phyloP scores from a whole-genome alignment of 108 stramenopile species.

The Schizochytrium sp. region DNA sequence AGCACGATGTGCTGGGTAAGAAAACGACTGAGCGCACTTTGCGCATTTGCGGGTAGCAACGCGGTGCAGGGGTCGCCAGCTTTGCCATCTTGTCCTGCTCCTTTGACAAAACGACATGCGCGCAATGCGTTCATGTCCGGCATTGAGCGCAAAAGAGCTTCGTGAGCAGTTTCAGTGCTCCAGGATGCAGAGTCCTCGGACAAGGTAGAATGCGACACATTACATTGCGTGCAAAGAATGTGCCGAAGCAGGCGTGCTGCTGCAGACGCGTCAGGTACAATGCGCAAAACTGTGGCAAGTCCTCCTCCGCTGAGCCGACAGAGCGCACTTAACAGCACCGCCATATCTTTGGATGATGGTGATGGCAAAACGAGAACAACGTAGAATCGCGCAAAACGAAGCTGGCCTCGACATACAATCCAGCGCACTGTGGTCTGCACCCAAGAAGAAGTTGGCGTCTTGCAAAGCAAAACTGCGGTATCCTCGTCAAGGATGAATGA shows the following conservation, averaged over 20 bases:
- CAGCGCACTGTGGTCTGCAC: not conserved
- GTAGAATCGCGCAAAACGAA: not conserved
- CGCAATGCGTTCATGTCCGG: not conserved
- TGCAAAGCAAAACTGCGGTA: not conserved
- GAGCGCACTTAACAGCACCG: not conserved
- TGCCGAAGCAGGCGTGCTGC: not conserved
- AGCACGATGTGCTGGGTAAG: too few species aligned
- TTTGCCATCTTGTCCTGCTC: not conserved
- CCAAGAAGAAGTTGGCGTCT: not conserved
- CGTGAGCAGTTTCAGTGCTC: not conserved
- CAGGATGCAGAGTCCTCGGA: too few species aligned
- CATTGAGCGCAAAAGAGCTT: not conserved
- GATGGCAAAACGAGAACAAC: not conserved
- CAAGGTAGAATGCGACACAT: not conserved
- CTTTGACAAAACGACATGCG: not conserved
- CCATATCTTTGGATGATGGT: not conserved
- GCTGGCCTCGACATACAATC: not conserved
- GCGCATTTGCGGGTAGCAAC: too few species aligned
- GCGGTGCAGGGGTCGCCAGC: too few species aligned
- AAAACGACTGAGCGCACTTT: too few species aligned
- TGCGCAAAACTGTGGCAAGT: not conserved
- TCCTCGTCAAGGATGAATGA: not conserved
- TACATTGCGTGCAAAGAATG: not conserved
- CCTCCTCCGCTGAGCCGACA: not conserved
- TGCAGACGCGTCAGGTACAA: not conserved